Evolutionary conservation across 257 asterid genomes (phyloP).

Genomic region (Penstemon davidsonii): DNA sequence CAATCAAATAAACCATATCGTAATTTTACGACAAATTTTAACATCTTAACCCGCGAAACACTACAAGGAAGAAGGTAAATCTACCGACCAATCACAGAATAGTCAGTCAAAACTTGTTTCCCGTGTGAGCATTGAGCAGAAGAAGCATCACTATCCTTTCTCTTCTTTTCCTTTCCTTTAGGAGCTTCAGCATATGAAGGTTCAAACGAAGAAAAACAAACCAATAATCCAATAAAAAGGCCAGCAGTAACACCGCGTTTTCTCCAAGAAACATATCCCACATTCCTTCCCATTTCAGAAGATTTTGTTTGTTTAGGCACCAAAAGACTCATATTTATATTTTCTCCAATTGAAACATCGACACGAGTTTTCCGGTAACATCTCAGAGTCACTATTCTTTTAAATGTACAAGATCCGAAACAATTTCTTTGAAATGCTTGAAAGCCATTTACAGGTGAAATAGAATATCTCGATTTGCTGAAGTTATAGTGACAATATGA

Average conservation of each 20-base stretch:
- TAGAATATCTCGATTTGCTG: slow-evolving; percentile 31
- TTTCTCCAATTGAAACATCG: slow-evolving; percentile 40
- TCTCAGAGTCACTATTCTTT: slow-evolving; percentile 35
- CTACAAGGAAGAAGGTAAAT: slow-evolving; percentile 7
- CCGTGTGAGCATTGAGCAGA: slow-evolving; percentile 45
- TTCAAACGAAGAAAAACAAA: slow-evolving; percentile 60
- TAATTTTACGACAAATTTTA: neutral
- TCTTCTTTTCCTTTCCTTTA: slow-evolving; percentile 42
- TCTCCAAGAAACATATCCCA: slow-evolving; percentile 45
- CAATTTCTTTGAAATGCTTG: slow-evolving; percentile 39
- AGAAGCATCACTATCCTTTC: slow-evolving; percentile 31
- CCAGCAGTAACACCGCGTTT: slow-evolving; percentile 45
- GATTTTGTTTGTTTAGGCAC: slow-evolving; percentile 40
- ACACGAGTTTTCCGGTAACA: slow-evolving; percentile 31
- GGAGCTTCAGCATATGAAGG: slow-evolving; percentile 62
- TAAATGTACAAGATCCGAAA: slow-evolving; percentile 36
- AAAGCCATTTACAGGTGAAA: slow-evolving; percentile 34
- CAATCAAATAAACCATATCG: neutral
- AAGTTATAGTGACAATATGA: slow-evolving; percentile 36
- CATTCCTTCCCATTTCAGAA: slow-evolving; percentile 33
- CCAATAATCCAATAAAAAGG: slow-evolving; percentile 52
- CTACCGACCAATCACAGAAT: slow-evolving; percentile 70
- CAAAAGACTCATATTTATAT: slow-evolving; percentile 45
- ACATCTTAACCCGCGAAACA: neutral
- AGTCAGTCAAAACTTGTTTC: slow-evolving; percentile 67